phyloP scores from a whole-genome alignment of 352 stramenopile genomes.

The Phytophthora agathidicida region DNA sequence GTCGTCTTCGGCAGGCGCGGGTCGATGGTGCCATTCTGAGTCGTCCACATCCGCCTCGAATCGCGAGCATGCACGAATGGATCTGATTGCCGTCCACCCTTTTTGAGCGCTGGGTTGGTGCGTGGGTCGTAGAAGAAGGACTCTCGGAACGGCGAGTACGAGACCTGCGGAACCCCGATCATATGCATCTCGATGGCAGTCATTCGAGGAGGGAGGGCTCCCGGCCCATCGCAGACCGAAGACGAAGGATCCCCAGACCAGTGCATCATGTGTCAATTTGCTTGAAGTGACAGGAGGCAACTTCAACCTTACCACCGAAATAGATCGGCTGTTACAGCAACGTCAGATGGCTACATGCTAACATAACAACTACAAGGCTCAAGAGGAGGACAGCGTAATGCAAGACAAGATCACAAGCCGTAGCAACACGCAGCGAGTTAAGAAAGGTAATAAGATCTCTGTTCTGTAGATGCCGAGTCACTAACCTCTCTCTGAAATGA shows the following conservation, averaged over 20 bases:
- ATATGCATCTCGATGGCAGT: conserved; percentile 19
- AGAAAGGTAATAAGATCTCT: conserved; percentile 70
- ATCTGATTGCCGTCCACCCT: conserved; percentile 42
- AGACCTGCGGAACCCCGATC: conserved; percentile 8
- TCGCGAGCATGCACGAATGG: conserved; percentile 39
- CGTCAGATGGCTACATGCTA: conserved; percentile 3
- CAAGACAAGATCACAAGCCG: no score
- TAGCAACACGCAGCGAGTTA: conserved; percentile 34
- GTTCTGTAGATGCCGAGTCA: conserved; percentile 61
- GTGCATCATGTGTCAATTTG: background rate
- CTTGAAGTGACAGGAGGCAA: conserved; percentile 2
- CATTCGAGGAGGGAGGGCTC: conserved; percentile 14
- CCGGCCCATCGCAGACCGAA: conserved; percentile 10
- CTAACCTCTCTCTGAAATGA: conserved; percentile 49
- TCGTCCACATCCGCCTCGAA: conserved; percentile 58
- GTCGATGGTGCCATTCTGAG: conserved; percentile 51
- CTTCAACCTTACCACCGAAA: conserved; percentile 40
- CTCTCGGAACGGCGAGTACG: conserved; percentile 65
- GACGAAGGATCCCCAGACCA: background rate
- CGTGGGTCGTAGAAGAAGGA: conserved; percentile 67
- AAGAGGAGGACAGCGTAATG: no score
- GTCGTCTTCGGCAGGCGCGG: conserved; percentile 57
- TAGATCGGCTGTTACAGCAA: conserved; percentile 9
- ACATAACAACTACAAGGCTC: no score
- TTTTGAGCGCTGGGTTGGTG: conserved; percentile 54